These are phyloP conservation scores for Crithidia sp. DNA, from an alignment of 208 protist genomes.

Conservation along the genomic window DNA sequence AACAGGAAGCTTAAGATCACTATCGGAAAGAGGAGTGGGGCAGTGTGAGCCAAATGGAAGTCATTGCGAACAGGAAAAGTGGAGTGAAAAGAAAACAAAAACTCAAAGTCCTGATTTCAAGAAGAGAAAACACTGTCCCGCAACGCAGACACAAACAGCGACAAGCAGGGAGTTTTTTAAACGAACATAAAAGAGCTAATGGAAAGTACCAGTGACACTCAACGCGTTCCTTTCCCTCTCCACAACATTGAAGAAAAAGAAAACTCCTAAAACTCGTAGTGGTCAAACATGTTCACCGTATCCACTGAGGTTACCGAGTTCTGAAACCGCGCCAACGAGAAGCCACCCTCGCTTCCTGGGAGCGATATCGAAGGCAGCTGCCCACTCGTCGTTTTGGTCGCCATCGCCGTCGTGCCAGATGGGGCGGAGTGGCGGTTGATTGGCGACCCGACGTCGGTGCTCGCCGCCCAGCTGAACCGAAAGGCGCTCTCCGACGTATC, in stretches of 20 bases:
- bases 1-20: too few relatives aligned
- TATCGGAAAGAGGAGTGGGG: too few relatives aligned
- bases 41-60: too few relatives aligned
- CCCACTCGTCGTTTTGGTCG: neutral
- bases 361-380: neutral
- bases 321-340: slow-evolving; percentile 17
- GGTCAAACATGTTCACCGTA: slow-evolving; percentile 23
- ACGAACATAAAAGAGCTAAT: too few relatives aligned
- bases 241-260: neutral
- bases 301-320: slow-evolving; percentile 1
- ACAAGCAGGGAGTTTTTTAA: too few relatives aligned
- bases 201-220: too few relatives aligned
- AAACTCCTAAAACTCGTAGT: neutral
- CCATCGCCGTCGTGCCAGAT: neutral
- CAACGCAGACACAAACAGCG: too few relatives aligned
- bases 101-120: too few relatives aligned
- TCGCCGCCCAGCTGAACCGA: neutral
- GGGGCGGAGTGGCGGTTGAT: neutral
- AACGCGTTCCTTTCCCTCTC: too few relatives aligned
- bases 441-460: slow-evolving; percentile 1
- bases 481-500: neutral
- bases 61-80: too few relatives aligned
- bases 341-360: slow-evolving; percentile 7
- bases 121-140: too few relatives aligned
- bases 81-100: too few relatives aligned